phyloP scores from a whole-genome alignment of 768 basidiomycete species.

The Thelephora aurantiotincta region DNA sequence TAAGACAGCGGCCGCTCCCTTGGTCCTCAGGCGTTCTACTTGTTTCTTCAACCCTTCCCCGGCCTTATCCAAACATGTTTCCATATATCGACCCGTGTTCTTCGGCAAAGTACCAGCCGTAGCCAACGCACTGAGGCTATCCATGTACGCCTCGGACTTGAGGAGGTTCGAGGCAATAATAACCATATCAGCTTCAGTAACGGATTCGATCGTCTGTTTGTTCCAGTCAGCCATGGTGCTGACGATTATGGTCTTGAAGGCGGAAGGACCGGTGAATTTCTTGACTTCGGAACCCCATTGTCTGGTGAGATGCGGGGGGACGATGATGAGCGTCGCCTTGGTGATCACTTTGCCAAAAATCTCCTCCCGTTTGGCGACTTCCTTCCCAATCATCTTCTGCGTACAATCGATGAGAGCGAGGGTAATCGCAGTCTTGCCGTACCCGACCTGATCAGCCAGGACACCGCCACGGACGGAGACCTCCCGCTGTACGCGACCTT shows the following conservation, averaged over 20 bases:
- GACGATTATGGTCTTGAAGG: slow-evolving; percentile 52
- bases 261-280: slow-evolving; percentile 56
- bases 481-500: slow-evolving; percentile 73
- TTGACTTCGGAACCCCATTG: slow-evolving; percentile 83
- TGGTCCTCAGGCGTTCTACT: slow-evolving; percentile 48
- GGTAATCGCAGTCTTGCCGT: slow-evolving; percentile 94
- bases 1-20: slow-evolving; percentile 50
- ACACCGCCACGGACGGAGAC: slow-evolving; percentile 77
- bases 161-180: slow-evolving; percentile 82
- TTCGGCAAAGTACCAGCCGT: slow-evolving; percentile 52
- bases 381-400: slow-evolving; percentile 36
- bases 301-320: slow-evolving; percentile 79
- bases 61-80: slow-evolving; percentile 58
- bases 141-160: slow-evolving; percentile 60
- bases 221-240: slow-evolving; percentile 62
- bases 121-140: slow-evolving; percentile 60
- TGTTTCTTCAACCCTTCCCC: slow-evolving; percentile 46
- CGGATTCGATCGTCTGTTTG: slow-evolving; percentile 50
- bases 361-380: slow-evolving; percentile 32
- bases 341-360: slow-evolving; percentile 55
- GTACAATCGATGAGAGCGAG: slow-evolving; percentile 77
- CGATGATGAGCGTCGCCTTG: slow-evolving; percentile 71
- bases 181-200: slow-evolving; percentile 75
- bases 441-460: slow-evolving; percentile 91
- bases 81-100: slow-evolving; percentile 80